A percentile compares a stretch with the other conserved stretches of the same genome.
These are phyloP conservation scores for Aspergillus brasiliensis DNA, from an alignment of 2,329 filamentous ascomycete species.

Conservation along the genomic window DNA sequence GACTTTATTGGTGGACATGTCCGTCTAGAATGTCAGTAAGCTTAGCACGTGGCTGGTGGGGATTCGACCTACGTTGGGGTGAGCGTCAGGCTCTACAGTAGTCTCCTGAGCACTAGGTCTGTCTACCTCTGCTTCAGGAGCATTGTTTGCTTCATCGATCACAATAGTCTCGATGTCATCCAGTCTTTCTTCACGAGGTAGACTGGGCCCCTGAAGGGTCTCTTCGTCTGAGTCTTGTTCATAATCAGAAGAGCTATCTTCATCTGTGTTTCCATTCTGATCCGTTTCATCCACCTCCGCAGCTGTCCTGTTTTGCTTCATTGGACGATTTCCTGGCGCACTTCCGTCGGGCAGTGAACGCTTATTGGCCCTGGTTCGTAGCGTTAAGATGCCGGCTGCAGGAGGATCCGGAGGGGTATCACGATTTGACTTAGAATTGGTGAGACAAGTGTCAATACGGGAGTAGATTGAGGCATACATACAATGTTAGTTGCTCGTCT, in stretches of 20 bases:
- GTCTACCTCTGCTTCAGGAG: not conserved
- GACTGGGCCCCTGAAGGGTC: not conserved
- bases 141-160: not conserved
- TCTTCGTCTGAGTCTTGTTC: not conserved
- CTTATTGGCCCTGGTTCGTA: not conserved
- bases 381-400: no score
- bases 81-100: no score
- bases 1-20: no score
- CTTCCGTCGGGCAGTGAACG: not conserved
- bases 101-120: no score
- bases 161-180: no score
- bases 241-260: not conserved
- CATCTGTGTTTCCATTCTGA: not conserved
- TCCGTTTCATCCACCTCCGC: not conserved
- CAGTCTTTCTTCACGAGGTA: not conserved
- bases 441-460: not conserved
- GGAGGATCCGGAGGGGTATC: no score
- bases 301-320: not conserved
- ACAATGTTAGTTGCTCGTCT: not conserved
- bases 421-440: not conserved
- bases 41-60: no score
- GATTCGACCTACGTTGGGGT: no score
- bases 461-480: not conserved
- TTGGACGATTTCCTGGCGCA: not conserved
- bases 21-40: no score